A percentile compares a stretch with the other conserved stretches of the same genome.
These are phyloP conservation scores for Biscogniauxia marginata DNA, from an alignment of 2,329 filamentous ascomycete genomes.

Conservation along the genomic window DNA sequence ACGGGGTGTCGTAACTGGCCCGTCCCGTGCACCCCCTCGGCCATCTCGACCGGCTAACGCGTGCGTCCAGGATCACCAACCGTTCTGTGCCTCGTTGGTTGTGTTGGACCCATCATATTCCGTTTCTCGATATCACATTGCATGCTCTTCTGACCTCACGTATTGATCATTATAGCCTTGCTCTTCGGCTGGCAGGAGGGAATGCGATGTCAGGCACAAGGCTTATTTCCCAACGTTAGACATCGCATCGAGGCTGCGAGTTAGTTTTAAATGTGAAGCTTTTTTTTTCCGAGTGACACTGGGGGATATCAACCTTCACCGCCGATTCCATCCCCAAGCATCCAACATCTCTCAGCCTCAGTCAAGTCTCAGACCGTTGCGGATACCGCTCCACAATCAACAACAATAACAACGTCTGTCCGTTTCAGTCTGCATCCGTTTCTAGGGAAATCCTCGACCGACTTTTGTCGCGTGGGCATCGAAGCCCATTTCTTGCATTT, in stretches of 20 bases:
- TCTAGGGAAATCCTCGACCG: slow-evolving; percentile 24
- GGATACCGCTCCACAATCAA: slow-evolving; percentile 4
- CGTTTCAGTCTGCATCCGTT: slow-evolving; percentile 19
- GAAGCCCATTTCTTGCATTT: not conserved
- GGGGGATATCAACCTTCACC: slow-evolving; percentile 17
- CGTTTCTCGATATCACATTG: slow-evolving; percentile 2
- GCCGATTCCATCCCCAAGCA: slow-evolving; percentile 23
- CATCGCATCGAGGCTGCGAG: not conserved
- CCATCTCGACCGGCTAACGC: slow-evolving; percentile 7
- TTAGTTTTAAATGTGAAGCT: not conserved
- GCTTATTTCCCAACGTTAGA: not conserved
- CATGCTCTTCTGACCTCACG: not conserved
- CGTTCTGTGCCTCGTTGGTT: slow-evolving; percentile 2
- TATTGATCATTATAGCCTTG: slow-evolving; percentile 3
- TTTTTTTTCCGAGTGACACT: slow-evolving; percentile 5
- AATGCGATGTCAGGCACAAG: slow-evolving; percentile 1
- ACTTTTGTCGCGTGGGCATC: slow-evolving; percentile 16
- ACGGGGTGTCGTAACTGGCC: not conserved
- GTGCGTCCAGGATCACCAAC: slow-evolving; percentile 3
- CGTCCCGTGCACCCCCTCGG: not conserved
- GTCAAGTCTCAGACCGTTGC: slow-evolving; percentile 1
- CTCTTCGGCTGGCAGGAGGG: slow-evolving; percentile 1
- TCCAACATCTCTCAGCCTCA: slow-evolving; percentile 6
- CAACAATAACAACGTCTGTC: slow-evolving; percentile 8
- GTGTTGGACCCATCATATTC: not conserved